Evolutionary conservation across 805 yeast species (phyloP), one percentile per base, ranked within the genome.

Genomic region (Candida montana): DNA sequence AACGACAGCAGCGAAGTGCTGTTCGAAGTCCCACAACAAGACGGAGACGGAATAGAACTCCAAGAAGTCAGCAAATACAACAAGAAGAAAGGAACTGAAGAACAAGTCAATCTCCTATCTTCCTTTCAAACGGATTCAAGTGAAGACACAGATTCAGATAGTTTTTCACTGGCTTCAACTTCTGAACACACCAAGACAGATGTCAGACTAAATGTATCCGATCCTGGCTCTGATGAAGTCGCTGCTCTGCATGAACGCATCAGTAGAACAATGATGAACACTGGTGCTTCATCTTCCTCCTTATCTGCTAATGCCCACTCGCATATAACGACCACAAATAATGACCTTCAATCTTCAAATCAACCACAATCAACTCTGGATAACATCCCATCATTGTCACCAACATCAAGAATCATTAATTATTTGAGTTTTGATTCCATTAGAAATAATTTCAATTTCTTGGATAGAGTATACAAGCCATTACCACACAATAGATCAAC

Each of bases 361-460:
- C 7, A 3, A 13, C 17, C 16, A 18, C 17, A 13, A 24, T n/a
- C 18, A 16, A 5, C 26, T 26, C 6, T 8, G 11, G n/a, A 26
- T 13, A 9, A 8, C 6, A 26, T 11, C 13, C n/a, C 29, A 8
- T 5, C 12, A 7, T 5, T 6, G 7, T 13, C 31, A 19, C 16
- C 21, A 11, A n/a, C 34, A 20, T 31, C 42, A 16, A 41, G 26
- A 20, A 12, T 42, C 16, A 31, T 29, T n/a, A 24, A 29, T 17
- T 19, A 28, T 5, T 11, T 40, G 5, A 15, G 48, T 17, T 43
- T 57, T 11, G 41, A 45, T 34, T 41, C 46, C 17, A 53, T 65
- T 15, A 64, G 69, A 9, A 59, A 60, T 37, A 60, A 61, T 40
- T 68, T 68, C 48, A 69, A 69, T 47, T 55, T 67, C 9, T 43